phyloP scores from a whole-genome alignment of 1,284 basidiomycete species.

The Tetrapyrgos nigripes region DNA sequence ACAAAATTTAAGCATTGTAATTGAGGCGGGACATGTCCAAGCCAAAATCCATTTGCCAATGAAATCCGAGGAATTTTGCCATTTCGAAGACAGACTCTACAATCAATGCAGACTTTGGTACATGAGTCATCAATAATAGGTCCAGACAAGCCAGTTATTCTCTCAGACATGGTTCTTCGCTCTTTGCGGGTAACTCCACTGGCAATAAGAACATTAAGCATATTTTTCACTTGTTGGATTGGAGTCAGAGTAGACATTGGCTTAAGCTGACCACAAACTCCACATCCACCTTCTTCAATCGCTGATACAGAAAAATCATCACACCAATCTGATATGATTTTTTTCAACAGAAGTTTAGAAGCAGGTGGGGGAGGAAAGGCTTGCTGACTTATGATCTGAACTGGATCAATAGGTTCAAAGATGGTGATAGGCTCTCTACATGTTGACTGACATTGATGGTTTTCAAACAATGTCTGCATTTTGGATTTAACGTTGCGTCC shows the following conservation, averaged over 20 bases:
- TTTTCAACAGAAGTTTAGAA: too few relatives aligned
- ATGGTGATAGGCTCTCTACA: too few relatives aligned
- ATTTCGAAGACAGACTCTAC: conserved; percentile 18
- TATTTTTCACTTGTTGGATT: neutral
- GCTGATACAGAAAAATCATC: too few relatives aligned
- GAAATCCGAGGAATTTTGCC: conserved; percentile 30
- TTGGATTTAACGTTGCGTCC: too few relatives aligned
- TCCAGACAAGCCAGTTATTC: neutral
- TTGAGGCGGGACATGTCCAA: conserved; percentile 40
- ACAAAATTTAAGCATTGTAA: conserved; percentile 29
- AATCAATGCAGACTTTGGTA: conserved; percentile 21
- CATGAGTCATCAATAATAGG: conserved; percentile 27
- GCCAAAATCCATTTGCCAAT: conserved; percentile 44
- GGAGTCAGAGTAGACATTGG: neutral
- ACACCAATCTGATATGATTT: too few relatives aligned
- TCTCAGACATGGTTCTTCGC: neutral
- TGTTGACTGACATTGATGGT: too few relatives aligned
- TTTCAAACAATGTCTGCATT: too few relatives aligned
- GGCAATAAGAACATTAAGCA: neutral
- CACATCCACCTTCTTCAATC: neutral
- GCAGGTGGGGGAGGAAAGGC: too few relatives aligned
- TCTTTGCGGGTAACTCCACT: neutral
- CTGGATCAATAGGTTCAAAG: too few relatives aligned
- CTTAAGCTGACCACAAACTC: neutral
- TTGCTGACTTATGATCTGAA: too few relatives aligned